Evolutionary conservation across 305 asterid genomes (phyloP).

Genomic region (Andrographis paniculata): DNA sequence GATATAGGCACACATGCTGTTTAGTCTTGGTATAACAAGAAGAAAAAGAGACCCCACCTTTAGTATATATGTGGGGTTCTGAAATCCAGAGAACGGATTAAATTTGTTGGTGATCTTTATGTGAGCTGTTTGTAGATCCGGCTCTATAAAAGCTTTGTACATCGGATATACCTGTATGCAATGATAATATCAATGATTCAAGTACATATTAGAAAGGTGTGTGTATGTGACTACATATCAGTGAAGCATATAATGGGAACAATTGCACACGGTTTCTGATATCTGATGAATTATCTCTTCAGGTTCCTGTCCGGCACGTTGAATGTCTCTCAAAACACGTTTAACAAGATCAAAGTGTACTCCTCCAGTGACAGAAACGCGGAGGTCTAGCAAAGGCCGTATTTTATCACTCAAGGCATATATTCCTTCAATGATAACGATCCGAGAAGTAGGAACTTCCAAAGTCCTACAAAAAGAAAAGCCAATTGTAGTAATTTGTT

Average conservation of each 20-base stretch:
- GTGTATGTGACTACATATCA: slow-evolving; percentile 1
- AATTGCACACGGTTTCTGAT: slow-evolving; percentile 69
- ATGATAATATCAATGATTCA: slow-evolving; percentile 15
- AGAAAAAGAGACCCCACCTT: slow-evolving; percentile 42
- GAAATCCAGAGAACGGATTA: slow-evolving; percentile 98
- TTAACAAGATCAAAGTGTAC: slow-evolving; percentile 97
- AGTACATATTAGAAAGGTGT: slow-evolving; percentile 4
- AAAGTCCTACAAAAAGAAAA: slow-evolving; percentile 48
- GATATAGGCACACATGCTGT: slow-evolving; percentile 10
- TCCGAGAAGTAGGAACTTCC: slow-evolving; percentile 86
- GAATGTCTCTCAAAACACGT: slow-evolving; percentile 94
- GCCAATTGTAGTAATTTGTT: slow-evolving; percentile 10
- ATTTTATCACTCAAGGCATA: slow-evolving; percentile 91
- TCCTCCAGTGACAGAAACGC: slow-evolving; percentile 98
- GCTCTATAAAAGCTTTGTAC: slow-evolving; percentile 99
- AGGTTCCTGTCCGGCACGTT: slow-evolving; percentile 98
- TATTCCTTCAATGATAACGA: slow-evolving; percentile 86
- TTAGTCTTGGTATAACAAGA: slow-evolving; percentile 15
- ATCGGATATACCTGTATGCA: slow-evolving; percentile 87
- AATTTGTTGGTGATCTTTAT: slow-evolving; percentile 87
- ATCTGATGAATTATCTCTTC: slow-evolving; percentile 98
- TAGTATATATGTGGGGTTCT: slow-evolving; percentile 81
- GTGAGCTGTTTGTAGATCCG: slow-evolving; percentile 91
- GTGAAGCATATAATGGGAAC: slow-evolving; percentile 12
- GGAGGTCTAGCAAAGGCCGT: slow-evolving; percentile 83